Conservation (phyloP, 202 grass and related monocot species). For the Carex arenaria region DNA sequence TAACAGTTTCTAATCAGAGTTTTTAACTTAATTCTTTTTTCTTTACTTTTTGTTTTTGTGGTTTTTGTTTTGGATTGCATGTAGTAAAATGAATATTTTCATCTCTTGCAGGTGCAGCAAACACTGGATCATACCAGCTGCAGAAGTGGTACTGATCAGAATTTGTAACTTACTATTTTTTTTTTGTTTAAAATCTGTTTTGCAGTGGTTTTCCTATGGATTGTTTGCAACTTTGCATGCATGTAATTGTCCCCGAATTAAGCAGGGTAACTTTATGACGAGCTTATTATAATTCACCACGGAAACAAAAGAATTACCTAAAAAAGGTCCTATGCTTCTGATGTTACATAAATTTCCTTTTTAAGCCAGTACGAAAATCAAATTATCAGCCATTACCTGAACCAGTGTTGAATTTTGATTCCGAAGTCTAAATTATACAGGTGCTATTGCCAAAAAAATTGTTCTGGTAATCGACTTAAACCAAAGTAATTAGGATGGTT, state of each 20-base stretch:
- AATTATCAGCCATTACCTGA: not conserved
- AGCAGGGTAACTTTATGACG: not conserved
- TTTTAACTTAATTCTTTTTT: not conserved
- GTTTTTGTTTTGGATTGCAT: not conserved
- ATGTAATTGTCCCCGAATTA: not conserved
- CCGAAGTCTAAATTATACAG: not conserved
- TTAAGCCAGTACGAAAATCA: not conserved
- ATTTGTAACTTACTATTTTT: not conserved
- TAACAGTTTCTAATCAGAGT: not conserved
- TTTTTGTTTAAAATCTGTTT: not conserved
- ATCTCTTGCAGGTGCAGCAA: not conserved
- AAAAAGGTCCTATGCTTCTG: not conserved
- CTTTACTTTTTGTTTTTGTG: not conserved
- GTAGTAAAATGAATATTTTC: not conserved
- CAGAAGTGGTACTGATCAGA: not conserved
- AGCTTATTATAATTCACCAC: not conserved
- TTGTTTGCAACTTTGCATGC: not conserved
- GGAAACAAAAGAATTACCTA: not conserved
- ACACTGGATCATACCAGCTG: not conserved
- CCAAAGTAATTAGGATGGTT: not conserved
- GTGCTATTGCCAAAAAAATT: not conserved
- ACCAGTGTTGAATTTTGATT: not conserved
- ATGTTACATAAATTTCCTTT: not conserved
- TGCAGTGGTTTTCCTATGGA: not conserved
- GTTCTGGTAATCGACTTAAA: not conserved